Evolutionary conservation across 2,329 filamentous ascomycete genomes (phyloP).

Genomic region (Neonectria magnoliae): DNA sequence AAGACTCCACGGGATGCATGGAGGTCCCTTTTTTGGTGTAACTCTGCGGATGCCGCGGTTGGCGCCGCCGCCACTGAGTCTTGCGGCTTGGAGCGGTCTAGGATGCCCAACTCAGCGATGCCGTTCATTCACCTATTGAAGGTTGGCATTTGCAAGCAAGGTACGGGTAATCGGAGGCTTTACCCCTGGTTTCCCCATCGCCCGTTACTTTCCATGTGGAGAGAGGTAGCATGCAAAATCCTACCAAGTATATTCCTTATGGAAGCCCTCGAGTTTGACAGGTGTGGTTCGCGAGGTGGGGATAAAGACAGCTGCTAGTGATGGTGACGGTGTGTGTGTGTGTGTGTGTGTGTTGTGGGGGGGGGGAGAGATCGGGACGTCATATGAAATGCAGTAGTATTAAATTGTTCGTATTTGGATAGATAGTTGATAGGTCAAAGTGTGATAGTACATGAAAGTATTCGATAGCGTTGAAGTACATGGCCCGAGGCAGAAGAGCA

Average conservation of each 20-base stretch:
- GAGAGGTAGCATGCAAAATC: background rate
- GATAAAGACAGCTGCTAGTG: background rate
- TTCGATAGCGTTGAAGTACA: constrained; percentile 14
- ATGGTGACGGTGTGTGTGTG: background rate
- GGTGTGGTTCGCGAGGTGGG: background rate
- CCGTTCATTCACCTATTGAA: background rate
- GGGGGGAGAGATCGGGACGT: background rate
- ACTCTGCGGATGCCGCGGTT: constrained; percentile 6
- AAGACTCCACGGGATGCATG: background rate
- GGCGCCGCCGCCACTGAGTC: background rate
- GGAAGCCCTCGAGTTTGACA: background rate
- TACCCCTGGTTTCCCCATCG: background rate
- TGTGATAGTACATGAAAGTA: constrained; percentile 22
- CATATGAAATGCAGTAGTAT: constrained; percentile 12
- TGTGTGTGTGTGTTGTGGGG: background rate
- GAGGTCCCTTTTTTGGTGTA: background rate
- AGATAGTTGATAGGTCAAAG: constrained; percentile 3
- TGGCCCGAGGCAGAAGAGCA: constrained; percentile 15
- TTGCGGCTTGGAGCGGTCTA: background rate
- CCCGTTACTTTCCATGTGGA: background rate
- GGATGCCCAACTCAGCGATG: background rate
- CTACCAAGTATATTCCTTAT: no score
- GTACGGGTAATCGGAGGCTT: background rate
- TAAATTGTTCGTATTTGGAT: constrained; percentile 11
- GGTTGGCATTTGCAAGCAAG: background rate